Evolutionary conservation across 352 stramenopile species (phyloP), one percentile per base, ranked within the genome.

Genomic region (Pythium phragmiticola): DNA sequence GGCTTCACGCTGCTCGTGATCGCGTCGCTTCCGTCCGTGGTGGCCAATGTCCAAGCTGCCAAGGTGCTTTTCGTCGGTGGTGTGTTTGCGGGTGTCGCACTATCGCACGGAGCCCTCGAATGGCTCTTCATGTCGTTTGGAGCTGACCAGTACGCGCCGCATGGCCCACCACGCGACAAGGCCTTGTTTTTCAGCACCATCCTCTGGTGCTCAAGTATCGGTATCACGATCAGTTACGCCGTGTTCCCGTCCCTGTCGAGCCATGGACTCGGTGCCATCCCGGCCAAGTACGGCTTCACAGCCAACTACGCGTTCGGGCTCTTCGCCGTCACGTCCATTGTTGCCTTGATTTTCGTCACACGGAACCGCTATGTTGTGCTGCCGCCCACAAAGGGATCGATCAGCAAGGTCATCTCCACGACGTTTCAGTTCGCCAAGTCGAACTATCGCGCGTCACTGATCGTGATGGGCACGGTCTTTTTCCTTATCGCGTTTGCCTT

Each of bases 151-250:
- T 76, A 73, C 53, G 52, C 73, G 19, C 60, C 65, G 41, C 30
- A 51, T 17, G 56, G 55, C 23, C 23, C 55, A 17, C 33, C 37
- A 13, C 49, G 73, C 49, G 60, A 76, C 54, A 69, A 70, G 42
- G 39, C 39, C 12, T 57, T 57, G 7, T 87, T 76, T 50, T 87
- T 87, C 46, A 78, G 69, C 43, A 80, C 63, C 42, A 84, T 88
- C 59, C 87, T 87, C 63, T 81, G 65, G 64, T 65, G 56, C 46
- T 75, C 87, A 45, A 87, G 87, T 47, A 50, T 85, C 34, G 79
- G 79, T 39, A 73, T 77, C 17, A 49, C 75, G 19, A 67, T 84
- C 28, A 69, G 71, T 34, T 88, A 80, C 57, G 78, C 69, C 4
- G 66, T 81, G 21, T 70, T 88, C 16, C 67, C 74, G 14, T 76